Base-by-base conservation (phyloP, 2,329 filamentous ascomycete genomes). In the Trichoderma simmonsii region DNA sequence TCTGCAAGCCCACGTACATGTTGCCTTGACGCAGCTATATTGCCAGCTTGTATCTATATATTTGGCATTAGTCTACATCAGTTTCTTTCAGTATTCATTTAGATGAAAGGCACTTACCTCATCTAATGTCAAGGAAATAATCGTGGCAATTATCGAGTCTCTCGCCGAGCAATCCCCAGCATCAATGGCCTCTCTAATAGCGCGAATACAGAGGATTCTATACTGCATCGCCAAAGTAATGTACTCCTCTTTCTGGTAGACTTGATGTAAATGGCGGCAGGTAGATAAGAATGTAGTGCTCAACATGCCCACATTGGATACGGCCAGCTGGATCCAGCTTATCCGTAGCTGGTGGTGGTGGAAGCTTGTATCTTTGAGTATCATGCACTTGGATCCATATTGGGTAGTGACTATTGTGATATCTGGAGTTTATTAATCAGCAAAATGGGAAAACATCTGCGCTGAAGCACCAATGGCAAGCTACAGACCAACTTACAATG, bases 1-100 rank as follows among this genome's bases (percentile, higher is more conserved):
- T 67, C 56, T 11, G 64, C 28, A 34, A 67, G 64, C 26, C 48
- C 64, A 28, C 64, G 64, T 9, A 67, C 64, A 57, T 67, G 64
- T 21, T 67, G 48, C 21, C 32, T 67, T 5, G 64, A 57, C 7
- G 64, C 64, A 32, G 21, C 24, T 7, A 57, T 39, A 39, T 67
- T 67, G 2, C 64, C 64, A 9, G 15, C n/a, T 39, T 32, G 43
- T 24, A 67, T 21, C 64, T 67, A 24, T 51, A 18, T 0, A 39
- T 32, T 1, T 15, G 32, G 21, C 15, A 34, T 26, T 1, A 34
- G 12, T 4, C n/a, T n/a, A n/a, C n/a, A n/a, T n/a, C n/a, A n/a
- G n/a, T n/a, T n/a, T n/a, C n/a, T n/a, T n/a, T n/a, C n/a, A n/a
- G n/a, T n/a, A n/a, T n/a, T n/a, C n/a, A n/a, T n/a, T n/a, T n/a